Percentiles rank a stretch among this genome's conserved stretches.
Evolutionary conservation across 345 rosid genomes (phyloP).

Genomic region (Mallotus nudiflorus): DNA sequence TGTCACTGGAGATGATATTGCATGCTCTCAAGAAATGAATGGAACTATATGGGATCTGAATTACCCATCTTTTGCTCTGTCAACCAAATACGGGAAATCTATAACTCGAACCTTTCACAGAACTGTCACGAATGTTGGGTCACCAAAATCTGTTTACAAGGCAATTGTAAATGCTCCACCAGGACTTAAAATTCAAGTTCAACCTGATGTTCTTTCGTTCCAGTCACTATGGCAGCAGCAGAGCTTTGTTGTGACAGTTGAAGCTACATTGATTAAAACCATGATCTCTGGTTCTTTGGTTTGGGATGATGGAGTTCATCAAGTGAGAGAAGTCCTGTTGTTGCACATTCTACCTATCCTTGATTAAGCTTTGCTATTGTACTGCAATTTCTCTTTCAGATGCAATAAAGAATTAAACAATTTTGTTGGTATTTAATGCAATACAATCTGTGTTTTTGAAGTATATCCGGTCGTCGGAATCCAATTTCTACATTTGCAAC

Average conservation of each 20-base stretch:
- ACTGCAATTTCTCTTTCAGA: too few relatives aligned
- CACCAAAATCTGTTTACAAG: constrained; percentile 25
- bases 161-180: constrained; percentile 12
- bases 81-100: background rate
- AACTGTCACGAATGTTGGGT: constrained; percentile 43
- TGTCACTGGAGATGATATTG: constrained; percentile 22
- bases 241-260: constrained; percentile 27
- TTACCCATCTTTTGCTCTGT: constrained; percentile 40
- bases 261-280: background rate
- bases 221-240: constrained; percentile 3
- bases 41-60: constrained; percentile 44
- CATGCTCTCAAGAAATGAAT: constrained; percentile 30
- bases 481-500: too few relatives aligned
- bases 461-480: too few relatives aligned
- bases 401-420: too few relatives aligned
- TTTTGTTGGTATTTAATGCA: too few relatives aligned
- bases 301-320: constrained; percentile 42
- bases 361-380: too few relatives aligned
- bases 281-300: constrained; percentile 31
- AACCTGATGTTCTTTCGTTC: constrained; percentile 7
- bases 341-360: constrained; percentile 10
- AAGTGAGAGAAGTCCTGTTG: constrained; percentile 45
- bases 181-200: constrained; percentile 4
- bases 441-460: too few relatives aligned
- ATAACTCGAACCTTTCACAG: constrained; percentile 24